phyloP scores from a whole-genome alignment of 176 grass and related monocot genomes.

The Avena sativa region DNA sequence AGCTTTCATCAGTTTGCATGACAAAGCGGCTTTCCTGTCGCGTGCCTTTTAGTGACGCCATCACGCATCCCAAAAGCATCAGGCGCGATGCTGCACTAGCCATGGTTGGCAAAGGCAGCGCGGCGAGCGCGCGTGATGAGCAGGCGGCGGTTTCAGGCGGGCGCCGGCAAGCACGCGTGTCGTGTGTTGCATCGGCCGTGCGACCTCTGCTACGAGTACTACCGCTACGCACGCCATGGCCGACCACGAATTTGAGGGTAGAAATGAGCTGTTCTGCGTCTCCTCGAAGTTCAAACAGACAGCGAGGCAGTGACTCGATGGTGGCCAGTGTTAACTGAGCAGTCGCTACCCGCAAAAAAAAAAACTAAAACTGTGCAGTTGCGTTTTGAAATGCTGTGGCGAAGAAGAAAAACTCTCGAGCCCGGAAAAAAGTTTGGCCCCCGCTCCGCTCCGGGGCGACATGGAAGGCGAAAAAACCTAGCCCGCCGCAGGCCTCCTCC shows the following conservation, averaged over 20 bases:
- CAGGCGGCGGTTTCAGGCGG: constrained; percentile 27
- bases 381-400: too few species aligned
- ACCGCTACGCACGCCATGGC: too few species aligned
- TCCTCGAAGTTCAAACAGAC: too few species aligned
- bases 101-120: neutral
- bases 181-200: neutral
- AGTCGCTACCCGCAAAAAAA: too few species aligned
- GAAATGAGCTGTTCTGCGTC: too few species aligned
- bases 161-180: constrained; percentile 28
- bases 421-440: too few species aligned
- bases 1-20: neutral
- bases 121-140: neutral
- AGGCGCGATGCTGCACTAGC: neutral
- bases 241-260: too few species aligned
- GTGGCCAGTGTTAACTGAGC: neutral
- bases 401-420: too few species aligned
- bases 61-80: constrained; percentile 15
- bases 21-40: constrained; percentile 35
- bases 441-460: too few species aligned
- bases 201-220: neutral
- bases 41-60: constrained; percentile 29
- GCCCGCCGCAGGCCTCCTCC: too few species aligned
- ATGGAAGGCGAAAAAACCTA: too few species aligned
- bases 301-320: neutral
- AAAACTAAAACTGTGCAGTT: too few species aligned